Base-by-base conservation (phyloP, 345 rosid species). In the Rhizophora mangle region DNA sequence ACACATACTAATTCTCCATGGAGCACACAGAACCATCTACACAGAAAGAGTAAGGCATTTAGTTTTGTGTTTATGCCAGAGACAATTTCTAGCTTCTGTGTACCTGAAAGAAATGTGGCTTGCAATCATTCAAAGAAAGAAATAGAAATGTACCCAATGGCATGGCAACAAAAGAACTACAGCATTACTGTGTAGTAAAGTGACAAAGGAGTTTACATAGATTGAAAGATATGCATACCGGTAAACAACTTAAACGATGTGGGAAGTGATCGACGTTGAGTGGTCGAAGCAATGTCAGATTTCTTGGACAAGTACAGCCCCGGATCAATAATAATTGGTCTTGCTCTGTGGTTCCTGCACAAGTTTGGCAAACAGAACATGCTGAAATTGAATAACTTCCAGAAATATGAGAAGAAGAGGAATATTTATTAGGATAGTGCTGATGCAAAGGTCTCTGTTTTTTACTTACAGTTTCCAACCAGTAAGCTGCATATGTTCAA, bases 391-490 rank as follows among this genome's bases (percentile, higher is more conserved):
- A 49, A 49, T 9, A 34, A 29, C 52, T 53, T 47, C 8, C 31
- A 6, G 26, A 49, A 24, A 22, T n/a, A 34, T 26, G 36, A 49
- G 39, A 62, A 70, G 54, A 18, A 6, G 27, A 21, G 24, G 9
- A 61, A 59, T 32, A 24, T 58, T 30, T 31, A n/a, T 16, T 39
- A 30, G 60, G 60, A 56, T 24, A 58, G 54, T 22, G 26, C 8
- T 5, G 5, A 43, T 49, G 60, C 58, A 43, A 8, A 68, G 22
- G 22, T 56, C 67, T 62, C 22, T n/a, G 15, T 52, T n/a, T 64
- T 58, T 64, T 16, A 69, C 96, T 87, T 89, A 93, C 96, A 93
- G 81, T 79, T 93, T 93, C 98, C 96, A 93, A 26, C 98, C 98
- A 66, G 89, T 78, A 61, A 90, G 86, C 78, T 77, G 87, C 65